Percentiles rank a stretch among this genome's conserved stretches.
Conservation (phyloP, 2,329 filamentous ascomycete species). For the Cladophialophora bantiana region DNA sequence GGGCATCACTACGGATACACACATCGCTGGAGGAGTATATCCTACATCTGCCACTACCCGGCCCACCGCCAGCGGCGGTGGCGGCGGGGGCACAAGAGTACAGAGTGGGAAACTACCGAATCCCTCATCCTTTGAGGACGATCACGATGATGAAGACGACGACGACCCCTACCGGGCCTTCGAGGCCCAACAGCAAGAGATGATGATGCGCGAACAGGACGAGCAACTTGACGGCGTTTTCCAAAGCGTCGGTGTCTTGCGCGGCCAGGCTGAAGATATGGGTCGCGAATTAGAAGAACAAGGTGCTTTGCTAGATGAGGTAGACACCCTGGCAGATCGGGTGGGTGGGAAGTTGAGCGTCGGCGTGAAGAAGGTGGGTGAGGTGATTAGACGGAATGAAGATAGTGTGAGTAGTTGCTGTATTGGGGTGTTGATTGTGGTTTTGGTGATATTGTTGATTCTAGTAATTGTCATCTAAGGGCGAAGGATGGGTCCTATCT, state of each 20-base stretch:
- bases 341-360: slow-evolving; percentile 85
- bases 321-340: slow-evolving; percentile 83
- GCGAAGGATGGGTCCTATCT: neutral
- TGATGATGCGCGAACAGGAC: slow-evolving; percentile 95
- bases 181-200: slow-evolving; percentile 87
- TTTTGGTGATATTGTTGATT: slow-evolving; percentile 76
- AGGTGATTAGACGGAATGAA: slow-evolving; percentile 88
- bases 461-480: slow-evolving; percentile 67
- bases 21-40: slow-evolving; percentile 43
- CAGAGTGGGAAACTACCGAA: slow-evolving; percentile 38
- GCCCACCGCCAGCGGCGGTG: slow-evolving; percentile 45
- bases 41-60: slow-evolving; percentile 32
- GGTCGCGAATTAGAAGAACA: slow-evolving; percentile 96
- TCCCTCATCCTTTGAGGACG: slow-evolving; percentile 36
- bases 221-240: slow-evolving; percentile 91
- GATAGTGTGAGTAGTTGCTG: slow-evolving; percentile 56
- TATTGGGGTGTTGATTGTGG: slow-evolving; percentile 38
- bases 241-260: slow-evolving; percentile 86
- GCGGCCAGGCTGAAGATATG: slow-evolving; percentile 93
- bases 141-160: slow-evolving; percentile 56
- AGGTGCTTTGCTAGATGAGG: slow-evolving; percentile 82
- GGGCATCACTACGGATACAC: slow-evolving; percentile 53
- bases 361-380: slow-evolving; percentile 83
- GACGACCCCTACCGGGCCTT: slow-evolving; percentile 78
- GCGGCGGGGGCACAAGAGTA: slow-evolving; percentile 43